Evolutionary conservation across 495 filamentous ascomycete genomes (phyloP), one percentile per base, ranked within the genome.

Genomic region (Neurospora sp.): DNA sequence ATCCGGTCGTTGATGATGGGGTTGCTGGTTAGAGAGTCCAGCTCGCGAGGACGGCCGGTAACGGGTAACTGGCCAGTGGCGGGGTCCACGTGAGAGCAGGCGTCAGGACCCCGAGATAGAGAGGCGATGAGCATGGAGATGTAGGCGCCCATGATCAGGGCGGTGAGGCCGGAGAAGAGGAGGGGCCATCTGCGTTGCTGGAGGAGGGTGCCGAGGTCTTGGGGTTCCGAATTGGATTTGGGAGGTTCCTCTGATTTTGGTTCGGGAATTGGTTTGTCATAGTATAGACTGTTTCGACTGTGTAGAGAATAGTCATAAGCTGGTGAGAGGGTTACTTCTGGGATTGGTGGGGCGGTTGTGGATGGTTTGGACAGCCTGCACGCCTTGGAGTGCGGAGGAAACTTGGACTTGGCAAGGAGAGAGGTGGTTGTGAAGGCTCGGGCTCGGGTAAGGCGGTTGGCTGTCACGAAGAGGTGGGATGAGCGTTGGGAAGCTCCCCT

Each of bases 121-220:
- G 76, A 68, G 76, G 78, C 44, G 73, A 82, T 5, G 72, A 84
- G n/a, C 73, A 76, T 10, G 76, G 81, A 74, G 75, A 82, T 18
- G 78, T 84, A 73, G 73, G 77, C 40, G 71, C 74, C 45, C 59
- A 78, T 20, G 74, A 74, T 7, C 73, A 82, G 27, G 78, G 72
- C 69, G 6, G 71, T 14, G 71, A 78, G 9, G 72, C 74, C 68
- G 72, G 76, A 71, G 76, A 75, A 42, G 72, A 83, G 59, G 74
- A 81, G 74, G 27, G 74, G 73, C 73, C 72, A 74, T 74, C 74
- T 77, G 42, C 70, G 61, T 37, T 78, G 40, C 4, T 70, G 45
- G 70, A 77, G 40, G 72, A 78, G 72, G 35, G n/a, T 70, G 70
- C 74, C 69, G 41, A 78, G 45, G 72, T 76, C 5, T 35, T 76